Conservation (phyloP, 352 stramenopile genomes). For the Phytophthora brassicae region DNA sequence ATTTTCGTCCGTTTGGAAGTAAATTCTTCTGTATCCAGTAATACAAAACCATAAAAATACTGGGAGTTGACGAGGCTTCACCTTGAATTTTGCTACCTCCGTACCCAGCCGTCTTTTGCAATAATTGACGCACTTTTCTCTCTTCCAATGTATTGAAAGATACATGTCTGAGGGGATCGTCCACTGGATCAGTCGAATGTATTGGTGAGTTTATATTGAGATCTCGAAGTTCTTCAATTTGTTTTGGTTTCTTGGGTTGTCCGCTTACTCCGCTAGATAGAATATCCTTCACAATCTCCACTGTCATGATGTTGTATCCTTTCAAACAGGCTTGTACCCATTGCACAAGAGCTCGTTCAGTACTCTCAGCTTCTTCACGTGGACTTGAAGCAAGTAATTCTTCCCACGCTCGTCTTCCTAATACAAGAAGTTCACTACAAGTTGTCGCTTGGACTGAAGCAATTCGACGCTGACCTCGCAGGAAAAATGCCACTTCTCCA, state of each 20-base stretch:
- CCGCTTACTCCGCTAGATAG: conserved; percentile 33
- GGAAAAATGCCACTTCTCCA: conserved; percentile 76
- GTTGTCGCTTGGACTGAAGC: conserved; percentile 64
- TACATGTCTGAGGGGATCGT: conserved; percentile 18
- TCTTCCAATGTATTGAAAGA: conserved; percentile 40
- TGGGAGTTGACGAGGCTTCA: not conserved
- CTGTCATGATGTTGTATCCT: conserved; percentile 71
- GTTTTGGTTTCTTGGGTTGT: conserved; percentile 28
- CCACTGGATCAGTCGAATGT: not conserved
- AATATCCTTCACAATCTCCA: conserved; percentile 75
- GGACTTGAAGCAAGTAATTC: conserved; percentile 47
- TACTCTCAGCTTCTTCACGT: conserved; percentile 41
- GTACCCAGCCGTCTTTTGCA: conserved; percentile 32
- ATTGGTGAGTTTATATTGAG: conserved; percentile 11
- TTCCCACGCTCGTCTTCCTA: conserved; percentile 56
- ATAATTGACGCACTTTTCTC: conserved; percentile 40
- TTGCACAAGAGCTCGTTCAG: conserved; percentile 39
- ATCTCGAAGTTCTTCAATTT: conserved; percentile 38
- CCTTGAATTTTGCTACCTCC: conserved; percentile 1
- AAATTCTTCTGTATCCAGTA: conserved; percentile 12
- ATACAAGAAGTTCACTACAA: conserved; percentile 60
- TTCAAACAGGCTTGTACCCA: conserved; percentile 70
- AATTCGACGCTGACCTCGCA: conserved; percentile 57
- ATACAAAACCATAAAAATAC: not conserved
- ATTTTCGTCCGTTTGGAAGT: conserved; percentile 13